Evolutionary conservation across 306 rosid species (phyloP), one percentile per base, ranked within the genome.

Genomic region (Pueraria montana): DNA sequence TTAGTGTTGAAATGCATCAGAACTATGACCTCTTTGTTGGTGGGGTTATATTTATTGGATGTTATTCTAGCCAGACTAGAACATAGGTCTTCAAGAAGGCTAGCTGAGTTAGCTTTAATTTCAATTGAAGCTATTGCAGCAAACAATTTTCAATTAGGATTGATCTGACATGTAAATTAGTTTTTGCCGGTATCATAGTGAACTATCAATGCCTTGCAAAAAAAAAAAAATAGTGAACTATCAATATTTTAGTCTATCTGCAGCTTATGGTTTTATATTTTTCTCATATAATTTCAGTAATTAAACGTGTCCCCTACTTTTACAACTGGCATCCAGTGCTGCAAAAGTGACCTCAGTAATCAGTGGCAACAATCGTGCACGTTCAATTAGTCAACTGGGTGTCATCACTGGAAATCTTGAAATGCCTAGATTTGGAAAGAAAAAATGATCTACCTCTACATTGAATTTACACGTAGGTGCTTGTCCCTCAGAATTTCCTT

Each of bases 341-440:
- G 16, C 50, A 52, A 76, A 76, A 72, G 72, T 78, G 77, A 48
- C 46, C 78, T 48, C 78, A 83, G 71, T 24, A 75, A 61, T 83
- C 56, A 62, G 59, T 61, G 83, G 80, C 89, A 76, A 53, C 77
- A 45, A 77, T 82, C 72, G 83, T 74, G 88, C 65, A 56, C 27
- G 40, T 71, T 80, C 32, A 34, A 12, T 42, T 45, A 45, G 86
- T 77, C 77, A 85, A 59, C 69, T 55, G 3, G 14, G 48, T 79
- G 72, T 84, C 50, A 17, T 70, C 11, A 50, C 77, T 24, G 30
- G 69, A 83, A 46, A 76, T 56, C 5, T 32, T 43, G 52, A 26
- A 20, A 8, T 62, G 50, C 59, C 53, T 70, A 34, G 23, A 68
- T 58, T 68, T 58, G 65, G 48, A 63, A 14, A 16, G 3, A 16